Conservation (phyloP, 768 basidiomycete genomes). For the Boletus vinaceobasis region DNA sequence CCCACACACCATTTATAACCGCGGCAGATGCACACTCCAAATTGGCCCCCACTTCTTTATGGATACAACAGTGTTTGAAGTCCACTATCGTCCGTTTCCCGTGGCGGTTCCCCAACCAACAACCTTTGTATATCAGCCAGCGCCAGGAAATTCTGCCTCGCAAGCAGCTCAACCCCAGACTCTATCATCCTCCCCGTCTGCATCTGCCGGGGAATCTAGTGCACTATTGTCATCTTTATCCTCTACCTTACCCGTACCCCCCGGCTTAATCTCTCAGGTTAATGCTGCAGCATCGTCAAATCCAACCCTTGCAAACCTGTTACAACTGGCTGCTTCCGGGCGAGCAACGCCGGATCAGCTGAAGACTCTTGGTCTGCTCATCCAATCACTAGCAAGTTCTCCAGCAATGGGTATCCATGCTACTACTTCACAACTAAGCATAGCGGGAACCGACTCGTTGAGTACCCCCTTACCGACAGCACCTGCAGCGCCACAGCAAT, state of each 20-base stretch:
- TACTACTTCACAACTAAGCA: slow-evolving; percentile 5
- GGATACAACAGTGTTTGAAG: slow-evolving; percentile 69
- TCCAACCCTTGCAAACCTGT: slow-evolving; percentile 62
- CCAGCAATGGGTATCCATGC: slow-evolving; percentile 1
- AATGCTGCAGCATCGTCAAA: slow-evolving; percentile 63
- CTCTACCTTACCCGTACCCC: slow-evolving; percentile 49
- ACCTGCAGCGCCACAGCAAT: slow-evolving; percentile 16
- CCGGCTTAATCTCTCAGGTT: slow-evolving; percentile 59
- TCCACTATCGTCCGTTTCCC: slow-evolving; percentile 55
- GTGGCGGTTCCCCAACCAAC: slow-evolving; percentile 18
- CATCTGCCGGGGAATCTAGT: slow-evolving; percentile 31
- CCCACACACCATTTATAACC: slow-evolving; percentile 60
- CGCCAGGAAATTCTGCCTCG: slow-evolving; percentile 22
- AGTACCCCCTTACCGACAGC: slow-evolving; percentile 14
- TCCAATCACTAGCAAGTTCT: slow-evolving; percentile 56
- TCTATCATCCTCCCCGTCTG: slow-evolving; percentile 15
- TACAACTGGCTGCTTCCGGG: slow-evolving; percentile 62
- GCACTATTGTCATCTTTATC: slow-evolving; percentile 45
- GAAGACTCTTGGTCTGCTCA: slow-evolving; percentile 67
- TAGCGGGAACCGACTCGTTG: slow-evolving; percentile 5
- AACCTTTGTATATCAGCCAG: slow-evolving; percentile 28
- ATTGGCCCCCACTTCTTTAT: slow-evolving; percentile 74
- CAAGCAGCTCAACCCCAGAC: slow-evolving; percentile 29
- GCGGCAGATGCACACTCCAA: slow-evolving; percentile 66
- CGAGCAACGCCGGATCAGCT: slow-evolving; percentile 61